A percentile compares a stretch with the other conserved stretches of the same genome.
phyloP scores from a whole-genome alignment of 768 basidiomycete species.

The Rhodotorula kratochvilovae region DNA sequence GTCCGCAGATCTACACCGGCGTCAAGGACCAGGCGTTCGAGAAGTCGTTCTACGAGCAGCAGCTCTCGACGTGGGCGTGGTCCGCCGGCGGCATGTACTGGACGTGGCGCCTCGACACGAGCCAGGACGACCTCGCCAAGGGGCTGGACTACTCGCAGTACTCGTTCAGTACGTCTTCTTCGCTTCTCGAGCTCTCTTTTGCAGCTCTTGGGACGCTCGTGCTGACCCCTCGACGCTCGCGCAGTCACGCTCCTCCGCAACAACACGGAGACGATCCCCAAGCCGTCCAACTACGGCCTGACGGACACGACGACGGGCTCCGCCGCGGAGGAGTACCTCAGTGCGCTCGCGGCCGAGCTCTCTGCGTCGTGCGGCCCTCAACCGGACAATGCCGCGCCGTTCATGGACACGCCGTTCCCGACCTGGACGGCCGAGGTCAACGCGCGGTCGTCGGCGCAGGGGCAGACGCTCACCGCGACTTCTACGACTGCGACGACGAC shows the following conservation, averaged over 20 bases:
- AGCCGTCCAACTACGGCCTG: constrained; percentile 15
- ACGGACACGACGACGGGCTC: constrained; percentile 20
- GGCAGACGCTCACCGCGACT: constrained; percentile 17
- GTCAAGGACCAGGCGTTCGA: constrained; percentile 42
- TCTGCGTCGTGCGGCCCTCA: constrained; percentile 15
- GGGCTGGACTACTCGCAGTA: constrained; percentile 38
- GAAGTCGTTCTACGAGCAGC: constrained; percentile 39
- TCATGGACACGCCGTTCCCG: constrained; percentile 3
- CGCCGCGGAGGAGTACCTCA: constrained; percentile 14
- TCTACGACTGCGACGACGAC: constrained; percentile 14
- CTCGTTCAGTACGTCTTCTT: not conserved
- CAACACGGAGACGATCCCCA: constrained; percentile 20
- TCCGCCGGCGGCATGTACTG: constrained; percentile 35
- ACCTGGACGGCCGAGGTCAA: constrained; percentile 22
- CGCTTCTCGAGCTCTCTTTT: not conserved
- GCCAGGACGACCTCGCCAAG: constrained; percentile 10
- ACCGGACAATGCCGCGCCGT: constrained; percentile 28
- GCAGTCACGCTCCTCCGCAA: constrained; percentile 21
- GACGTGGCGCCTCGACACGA: constrained; percentile 18
- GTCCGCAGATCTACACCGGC: constrained; percentile 30
- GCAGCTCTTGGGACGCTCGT: not conserved
- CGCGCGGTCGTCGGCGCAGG: constrained; percentile 9
- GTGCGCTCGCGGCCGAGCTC: constrained; percentile 6
- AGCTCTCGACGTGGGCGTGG: constrained; percentile 42
- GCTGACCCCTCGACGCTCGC: not conserved